These are phyloP conservation scores for Ceratocystis harringtonii DNA, from an alignment of 2,329 filamentous ascomycete species.

Conservation along the genomic window DNA sequence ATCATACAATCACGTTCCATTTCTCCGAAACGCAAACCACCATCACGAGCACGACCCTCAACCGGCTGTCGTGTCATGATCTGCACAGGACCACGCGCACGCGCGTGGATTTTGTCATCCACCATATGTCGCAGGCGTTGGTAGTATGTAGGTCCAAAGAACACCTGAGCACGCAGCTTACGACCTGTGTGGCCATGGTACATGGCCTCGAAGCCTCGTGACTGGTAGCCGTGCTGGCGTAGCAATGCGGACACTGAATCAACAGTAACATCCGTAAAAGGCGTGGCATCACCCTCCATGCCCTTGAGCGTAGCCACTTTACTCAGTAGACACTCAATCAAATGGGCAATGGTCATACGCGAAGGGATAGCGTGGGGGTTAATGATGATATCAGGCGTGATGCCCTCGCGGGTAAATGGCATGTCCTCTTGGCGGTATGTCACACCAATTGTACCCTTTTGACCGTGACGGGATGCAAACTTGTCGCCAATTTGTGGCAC, in stretches of 20 bases:
- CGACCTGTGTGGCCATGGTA: slow-evolving; percentile 95
- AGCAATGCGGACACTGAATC: slow-evolving; percentile 80
- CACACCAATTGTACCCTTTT: slow-evolving; percentile 98
- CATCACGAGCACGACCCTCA: slow-evolving; percentile 93
- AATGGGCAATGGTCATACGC: slow-evolving; percentile 99
- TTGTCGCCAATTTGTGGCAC: slow-evolving; percentile 98
- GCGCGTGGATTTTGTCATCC: slow-evolving; percentile 99
- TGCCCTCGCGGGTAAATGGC: slow-evolving; percentile 87
- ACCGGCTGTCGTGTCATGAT: slow-evolving; percentile 96
- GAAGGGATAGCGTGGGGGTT: slow-evolving; percentile 99
- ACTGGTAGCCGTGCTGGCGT: slow-evolving; percentile 83
- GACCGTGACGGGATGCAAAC: slow-evolving; percentile 96
- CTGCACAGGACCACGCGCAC: slow-evolving; percentile 88
- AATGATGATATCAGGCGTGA: slow-evolving; percentile 92
- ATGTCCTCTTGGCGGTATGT: slow-evolving; percentile 97
- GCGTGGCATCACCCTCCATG: slow-evolving; percentile 91
- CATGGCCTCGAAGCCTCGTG: slow-evolving; percentile 94
- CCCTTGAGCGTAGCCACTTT: slow-evolving; percentile 91
- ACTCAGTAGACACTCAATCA: slow-evolving; percentile 95
- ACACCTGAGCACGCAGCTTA: slow-evolving; percentile 87
- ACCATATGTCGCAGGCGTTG: slow-evolving; percentile 98
- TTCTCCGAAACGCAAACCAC: slow-evolving; percentile 97
- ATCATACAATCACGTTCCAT: slow-evolving; percentile 99
- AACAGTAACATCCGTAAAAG: slow-evolving; percentile 94
- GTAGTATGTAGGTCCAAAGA: slow-evolving; percentile 96